phyloP scores from a whole-genome alignment of 768 basidiomycete genomes.

The Boletus edulis region DNA sequence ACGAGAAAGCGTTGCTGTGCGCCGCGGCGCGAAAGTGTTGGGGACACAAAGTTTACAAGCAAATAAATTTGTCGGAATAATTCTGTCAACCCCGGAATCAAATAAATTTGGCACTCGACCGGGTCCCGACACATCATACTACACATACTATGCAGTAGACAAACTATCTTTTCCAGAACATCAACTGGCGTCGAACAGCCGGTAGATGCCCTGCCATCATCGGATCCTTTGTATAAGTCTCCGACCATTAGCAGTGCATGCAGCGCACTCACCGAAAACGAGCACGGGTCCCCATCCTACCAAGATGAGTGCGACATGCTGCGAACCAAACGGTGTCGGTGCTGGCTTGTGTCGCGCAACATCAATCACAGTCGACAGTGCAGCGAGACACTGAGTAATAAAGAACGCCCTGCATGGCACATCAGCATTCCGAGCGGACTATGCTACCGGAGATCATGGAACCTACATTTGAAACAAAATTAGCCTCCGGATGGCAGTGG shows the following conservation, averaged over 20 bases:
- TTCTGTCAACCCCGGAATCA: no score
- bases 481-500: constrained; percentile 48
- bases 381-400: constrained; percentile 45
- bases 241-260: background rate
- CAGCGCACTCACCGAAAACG: constrained; percentile 44
- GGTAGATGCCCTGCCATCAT: constrained; percentile 32
- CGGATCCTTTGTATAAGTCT: background rate
- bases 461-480: constrained; percentile 54
- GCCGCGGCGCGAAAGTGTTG: constrained; percentile 12
- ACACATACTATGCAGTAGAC: background rate
- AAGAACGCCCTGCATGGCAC: constrained; percentile 38
- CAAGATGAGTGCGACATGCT: constrained; percentile 59
- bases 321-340: constrained; percentile 60
- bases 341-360: constrained; percentile 33
- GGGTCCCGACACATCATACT: no score
- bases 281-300: constrained; percentile 59
- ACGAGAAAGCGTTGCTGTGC: background rate
- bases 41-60: constrained; percentile 3
- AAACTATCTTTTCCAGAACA: constrained; percentile 31
- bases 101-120: no score
- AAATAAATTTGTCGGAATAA: background rate
- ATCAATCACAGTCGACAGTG: constrained; percentile 52
- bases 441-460: background rate
- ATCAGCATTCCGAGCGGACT: background rate
- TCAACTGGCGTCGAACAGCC: constrained; percentile 36